Evolutionary conservation across 139 green algal species (phyloP).

Genomic region (Chlamydomonas sphaeroides): DNA sequence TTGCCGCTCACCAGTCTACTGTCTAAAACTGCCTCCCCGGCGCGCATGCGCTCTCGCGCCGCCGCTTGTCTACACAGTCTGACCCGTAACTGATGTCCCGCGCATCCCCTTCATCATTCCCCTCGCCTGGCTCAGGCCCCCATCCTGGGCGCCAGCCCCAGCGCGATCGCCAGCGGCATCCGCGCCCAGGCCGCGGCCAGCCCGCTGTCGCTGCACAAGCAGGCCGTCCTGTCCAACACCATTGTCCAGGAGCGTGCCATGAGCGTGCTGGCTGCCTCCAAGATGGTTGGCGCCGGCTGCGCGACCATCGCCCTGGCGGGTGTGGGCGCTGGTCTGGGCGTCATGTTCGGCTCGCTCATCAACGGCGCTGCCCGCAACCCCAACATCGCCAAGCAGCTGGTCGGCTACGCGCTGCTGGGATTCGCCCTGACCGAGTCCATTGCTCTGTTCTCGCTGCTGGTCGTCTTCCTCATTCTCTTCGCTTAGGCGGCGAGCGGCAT

Average conservation of each 20-base stretch:
- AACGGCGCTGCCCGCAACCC: constrained; percentile 80
- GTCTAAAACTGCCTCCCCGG: too few species aligned
- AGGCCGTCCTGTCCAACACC: constrained; percentile 18
- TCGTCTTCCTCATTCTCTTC: constrained; percentile 81
- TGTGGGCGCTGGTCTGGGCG: constrained; percentile 78
- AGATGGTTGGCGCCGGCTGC: constrained; percentile 82
- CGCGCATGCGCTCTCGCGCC: too few species aligned
- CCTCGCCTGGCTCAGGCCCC: constrained; percentile 40
- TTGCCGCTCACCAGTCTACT: too few species aligned
- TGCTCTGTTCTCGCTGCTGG: constrained; percentile 79
- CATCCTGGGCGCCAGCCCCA: constrained; percentile 39
- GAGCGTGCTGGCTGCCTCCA: constrained; percentile 65
- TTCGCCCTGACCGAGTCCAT: constrained; percentile 84
- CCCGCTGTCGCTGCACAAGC: constrained; percentile 38
- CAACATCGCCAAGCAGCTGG: constrained; percentile 78
- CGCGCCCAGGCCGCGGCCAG: constrained; percentile 24
- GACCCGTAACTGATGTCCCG: too few species aligned
- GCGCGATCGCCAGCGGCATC: constrained; percentile 43
- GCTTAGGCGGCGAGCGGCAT: constrained; percentile 43
- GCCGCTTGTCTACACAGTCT: too few species aligned
- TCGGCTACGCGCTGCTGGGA: constrained; percentile 81
- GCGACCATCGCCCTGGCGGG: constrained; percentile 79
- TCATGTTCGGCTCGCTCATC: constrained; percentile 85
- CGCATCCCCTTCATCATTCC: too few species aligned
- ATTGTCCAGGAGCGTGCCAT: constrained; percentile 43